Percentiles rank a stretch among this genome's conserved stretches.
Conservation (phyloP, 2,329 filamentous ascomycete species). For the Paracamarosporium sp. region DNA sequence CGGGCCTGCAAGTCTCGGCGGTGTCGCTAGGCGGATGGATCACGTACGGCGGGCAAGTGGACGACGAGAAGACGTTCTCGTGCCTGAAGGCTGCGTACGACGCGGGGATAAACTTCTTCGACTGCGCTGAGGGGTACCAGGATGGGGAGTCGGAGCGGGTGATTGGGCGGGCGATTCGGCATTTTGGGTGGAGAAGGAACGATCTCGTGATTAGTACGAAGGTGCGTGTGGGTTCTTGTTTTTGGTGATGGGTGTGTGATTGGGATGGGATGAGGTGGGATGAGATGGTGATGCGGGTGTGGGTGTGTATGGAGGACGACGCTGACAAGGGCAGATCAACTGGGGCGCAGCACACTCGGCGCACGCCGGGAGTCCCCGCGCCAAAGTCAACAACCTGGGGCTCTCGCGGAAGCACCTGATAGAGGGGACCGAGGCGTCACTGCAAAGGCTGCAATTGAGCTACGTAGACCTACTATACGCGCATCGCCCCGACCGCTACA, state of each 20-base stretch:
- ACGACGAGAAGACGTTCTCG: slow-evolving; percentile 66
- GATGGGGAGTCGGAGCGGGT: slow-evolving; percentile 61
- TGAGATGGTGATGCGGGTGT: slow-evolving; percentile 64
- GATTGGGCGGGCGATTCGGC: slow-evolving; percentile 64
- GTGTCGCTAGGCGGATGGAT: slow-evolving; percentile 70
- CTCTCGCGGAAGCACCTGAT: slow-evolving; percentile 74
- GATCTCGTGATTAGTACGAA: slow-evolving; percentile 66
- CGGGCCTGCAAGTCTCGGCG: slow-evolving; percentile 75
- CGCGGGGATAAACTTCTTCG: slow-evolving; percentile 67
- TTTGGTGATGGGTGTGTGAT: background rate
- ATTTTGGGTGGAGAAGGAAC: slow-evolving; percentile 64
- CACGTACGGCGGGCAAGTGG: slow-evolving; percentile 77
- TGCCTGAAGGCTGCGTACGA: slow-evolving; percentile 64
- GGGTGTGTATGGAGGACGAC: slow-evolving; percentile 45
- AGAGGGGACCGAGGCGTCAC: slow-evolving; percentile 67
- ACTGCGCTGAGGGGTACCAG: slow-evolving; percentile 63
- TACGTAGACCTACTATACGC: slow-evolving; percentile 75
- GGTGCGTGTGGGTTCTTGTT: slow-evolving; percentile 42
- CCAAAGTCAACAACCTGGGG: slow-evolving; percentile 70
- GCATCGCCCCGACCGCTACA: slow-evolving; percentile 71
- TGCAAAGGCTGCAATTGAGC: slow-evolving; percentile 63
- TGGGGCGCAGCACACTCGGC: slow-evolving; percentile 64
- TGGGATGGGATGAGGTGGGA: slow-evolving; percentile 59
- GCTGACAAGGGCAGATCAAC: slow-evolving; percentile 60
- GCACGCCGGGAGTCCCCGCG: slow-evolving; percentile 51